These are phyloP conservation scores for Pythium dissimile DNA, from an alignment of 352 stramenopile species.

Conservation along the genomic window DNA sequence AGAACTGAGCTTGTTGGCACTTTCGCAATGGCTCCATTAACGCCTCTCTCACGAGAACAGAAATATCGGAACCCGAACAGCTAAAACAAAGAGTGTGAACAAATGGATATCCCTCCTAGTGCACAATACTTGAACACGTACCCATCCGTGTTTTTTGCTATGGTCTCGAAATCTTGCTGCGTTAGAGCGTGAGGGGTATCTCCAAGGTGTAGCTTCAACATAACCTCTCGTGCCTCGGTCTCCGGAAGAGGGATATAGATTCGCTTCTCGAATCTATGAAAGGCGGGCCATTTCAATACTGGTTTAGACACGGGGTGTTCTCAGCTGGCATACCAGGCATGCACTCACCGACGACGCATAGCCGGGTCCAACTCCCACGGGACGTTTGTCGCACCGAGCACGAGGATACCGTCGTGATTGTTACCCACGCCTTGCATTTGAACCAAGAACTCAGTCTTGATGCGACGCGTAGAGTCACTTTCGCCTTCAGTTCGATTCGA, in stretches of 20 bases:
- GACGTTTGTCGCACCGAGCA: conserved; percentile 98
- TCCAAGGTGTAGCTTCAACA: conserved; percentile 98
- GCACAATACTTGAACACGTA: conserved; percentile 29
- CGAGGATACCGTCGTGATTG: conserved; percentile 89
- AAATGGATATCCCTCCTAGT: no score
- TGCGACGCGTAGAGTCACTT: conserved; percentile 93
- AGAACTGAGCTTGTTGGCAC: conserved; percentile 96
- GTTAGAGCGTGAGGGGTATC: conserved; percentile 94
- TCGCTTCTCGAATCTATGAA: conserved; percentile 94
- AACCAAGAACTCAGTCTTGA: conserved; percentile 99
- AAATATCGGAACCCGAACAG: conserved; percentile 96
- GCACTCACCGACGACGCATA: conserved; percentile 90
- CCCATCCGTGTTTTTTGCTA: conserved; percentile 93
- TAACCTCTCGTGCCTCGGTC: conserved; percentile 84
- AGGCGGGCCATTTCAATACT: not conserved
- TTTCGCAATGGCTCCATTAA: conserved; percentile 96
- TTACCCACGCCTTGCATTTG: conserved; percentile 97
- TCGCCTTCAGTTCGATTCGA: conserved; percentile 92
- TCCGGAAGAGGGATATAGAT: conserved; percentile 99
- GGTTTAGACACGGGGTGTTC: not conserved
- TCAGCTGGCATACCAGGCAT: no score
- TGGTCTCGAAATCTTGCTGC: conserved; percentile 91
- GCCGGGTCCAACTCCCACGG: conserved; percentile 98
- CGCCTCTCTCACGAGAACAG: conserved; percentile 95
- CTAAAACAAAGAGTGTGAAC: conserved; percentile 23